Percentiles rank a stretch among this genome's conserved stretches.
Conservation (phyloP, 1,284 basidiomycete genomes). For the Boletus smithii region DNA sequence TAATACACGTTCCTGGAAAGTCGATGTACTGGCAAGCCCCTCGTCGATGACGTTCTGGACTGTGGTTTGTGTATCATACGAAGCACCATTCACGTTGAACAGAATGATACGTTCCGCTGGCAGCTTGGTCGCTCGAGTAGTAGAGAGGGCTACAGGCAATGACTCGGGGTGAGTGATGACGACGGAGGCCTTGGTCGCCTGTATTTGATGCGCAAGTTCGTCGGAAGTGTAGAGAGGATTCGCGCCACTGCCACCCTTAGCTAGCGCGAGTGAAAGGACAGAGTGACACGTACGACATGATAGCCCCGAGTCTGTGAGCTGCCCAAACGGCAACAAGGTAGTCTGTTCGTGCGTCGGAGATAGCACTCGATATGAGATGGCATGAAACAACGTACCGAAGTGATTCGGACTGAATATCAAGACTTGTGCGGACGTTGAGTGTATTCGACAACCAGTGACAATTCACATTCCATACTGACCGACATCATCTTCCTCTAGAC, state of each 20-base stretch:
- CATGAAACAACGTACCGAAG: conserved; percentile 42
- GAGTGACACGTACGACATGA: conserved; percentile 51
- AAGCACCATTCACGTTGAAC: conserved; percentile 38
- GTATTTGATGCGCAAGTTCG: conserved; percentile 51
- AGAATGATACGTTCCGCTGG: conserved; percentile 53
- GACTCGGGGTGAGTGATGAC: conserved; percentile 48
- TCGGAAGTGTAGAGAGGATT: conserved; percentile 55
- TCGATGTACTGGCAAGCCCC: conserved; percentile 42
- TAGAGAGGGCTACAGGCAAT: conserved; percentile 43
- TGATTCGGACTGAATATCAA: conserved; percentile 69
- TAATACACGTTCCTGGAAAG: conserved; percentile 51
- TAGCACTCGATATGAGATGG: background rate
- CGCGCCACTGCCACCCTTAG: conserved; percentile 39
- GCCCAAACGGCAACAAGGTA: conserved; percentile 76
- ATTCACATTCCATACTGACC: conserved; percentile 22
- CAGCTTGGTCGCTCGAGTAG: conserved; percentile 50
- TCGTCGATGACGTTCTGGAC: conserved; percentile 55
- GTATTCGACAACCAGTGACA: background rate
- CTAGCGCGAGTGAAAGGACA: conserved; percentile 6
- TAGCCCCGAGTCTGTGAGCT: conserved; percentile 65
- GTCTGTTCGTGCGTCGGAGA: conserved; percentile 41
- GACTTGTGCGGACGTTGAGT: conserved; percentile 39
- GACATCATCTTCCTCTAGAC: conserved; percentile 44
- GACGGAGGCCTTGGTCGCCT: conserved; percentile 43
- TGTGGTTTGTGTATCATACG: conserved; percentile 30